A percentile compares a stretch with the other conserved stretches of the same genome.
phyloP scores from a whole-genome alignment of 2,329 filamentous ascomycete genomes.

The Penicillium sp. region DNA sequence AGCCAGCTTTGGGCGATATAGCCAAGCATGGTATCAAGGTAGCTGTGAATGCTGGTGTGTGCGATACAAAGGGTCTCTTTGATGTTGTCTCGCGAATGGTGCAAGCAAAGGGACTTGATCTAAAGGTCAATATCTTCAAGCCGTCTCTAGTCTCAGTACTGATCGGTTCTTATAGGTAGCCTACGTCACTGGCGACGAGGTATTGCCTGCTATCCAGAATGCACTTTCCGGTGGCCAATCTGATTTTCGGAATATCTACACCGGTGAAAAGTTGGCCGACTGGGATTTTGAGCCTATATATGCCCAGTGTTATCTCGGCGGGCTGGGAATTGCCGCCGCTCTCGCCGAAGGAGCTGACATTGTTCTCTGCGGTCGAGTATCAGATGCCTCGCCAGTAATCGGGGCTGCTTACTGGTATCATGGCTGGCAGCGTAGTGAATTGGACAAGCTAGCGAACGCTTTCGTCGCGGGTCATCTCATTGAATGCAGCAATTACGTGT shows the following conservation, averaged over 20 bases:
- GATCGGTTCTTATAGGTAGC: constrained; percentile 34
- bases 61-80: constrained; percentile 43
- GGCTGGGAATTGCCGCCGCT: constrained; percentile 40
- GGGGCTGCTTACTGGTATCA: constrained; percentile 47
- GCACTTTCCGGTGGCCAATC: constrained; percentile 31
- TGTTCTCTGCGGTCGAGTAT: constrained; percentile 46
- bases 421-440: constrained; percentile 39
- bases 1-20: constrained; percentile 42
- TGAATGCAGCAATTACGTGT: constrained; percentile 45
- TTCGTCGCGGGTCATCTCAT: constrained; percentile 42
- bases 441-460: constrained; percentile 42
- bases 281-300: constrained; percentile 39
- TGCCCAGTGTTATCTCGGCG: constrained; percentile 40
- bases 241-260: constrained; percentile 43
- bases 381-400: constrained; percentile 47
- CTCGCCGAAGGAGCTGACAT: constrained; percentile 46
- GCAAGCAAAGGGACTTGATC: constrained; percentile 37
- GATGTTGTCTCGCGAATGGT: constrained; percentile 40
- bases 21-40: constrained; percentile 45
- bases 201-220: constrained; percentile 35
- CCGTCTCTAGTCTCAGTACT: not conserved
- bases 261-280: constrained; percentile 29
- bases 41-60: constrained; percentile 47
- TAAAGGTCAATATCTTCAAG: constrained; percentile 32
- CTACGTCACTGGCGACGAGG: constrained; percentile 51